Conservation (phyloP, 441 rosid genomes). For the Corymbia citriodora region DNA sequence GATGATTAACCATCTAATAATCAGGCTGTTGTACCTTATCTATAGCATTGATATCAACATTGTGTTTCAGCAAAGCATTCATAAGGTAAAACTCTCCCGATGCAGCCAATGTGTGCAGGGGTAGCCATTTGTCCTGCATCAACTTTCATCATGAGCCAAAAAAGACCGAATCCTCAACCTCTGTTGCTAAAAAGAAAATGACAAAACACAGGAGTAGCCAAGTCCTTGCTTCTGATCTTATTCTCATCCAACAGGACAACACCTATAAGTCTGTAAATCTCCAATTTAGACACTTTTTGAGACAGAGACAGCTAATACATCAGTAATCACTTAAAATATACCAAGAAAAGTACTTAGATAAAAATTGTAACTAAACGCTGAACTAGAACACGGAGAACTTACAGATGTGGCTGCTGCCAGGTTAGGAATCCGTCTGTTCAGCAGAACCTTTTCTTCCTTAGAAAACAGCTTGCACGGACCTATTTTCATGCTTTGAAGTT, state of each 20-base stretch:
- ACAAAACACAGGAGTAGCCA: background rate
- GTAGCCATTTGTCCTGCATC: constrained; percentile 79
- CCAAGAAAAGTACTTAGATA: background rate
- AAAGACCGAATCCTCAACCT: background rate
- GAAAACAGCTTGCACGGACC: constrained; percentile 64
- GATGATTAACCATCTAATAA: background rate
- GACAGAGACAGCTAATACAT: background rate
- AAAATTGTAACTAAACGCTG: background rate
- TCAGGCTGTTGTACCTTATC: constrained; percentile 43
- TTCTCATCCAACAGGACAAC: background rate
- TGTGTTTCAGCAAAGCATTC: constrained; percentile 69
- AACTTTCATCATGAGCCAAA: background rate
- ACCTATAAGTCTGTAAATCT: background rate
- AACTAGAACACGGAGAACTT: constrained; percentile 22
- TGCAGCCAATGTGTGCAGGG: constrained; percentile 83
- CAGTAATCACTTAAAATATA: background rate
- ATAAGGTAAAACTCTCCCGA: constrained; percentile 79
- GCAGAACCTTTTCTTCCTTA: constrained; percentile 68
- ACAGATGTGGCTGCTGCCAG: constrained; percentile 69
- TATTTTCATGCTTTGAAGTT: constrained; percentile 13
- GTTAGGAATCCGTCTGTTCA: constrained; percentile 65
- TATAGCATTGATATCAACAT: constrained; percentile 69
- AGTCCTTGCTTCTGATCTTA: background rate
- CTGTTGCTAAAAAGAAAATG: background rate
- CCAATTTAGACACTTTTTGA: background rate